These are phyloP conservation scores for Termitomyces sp. DNA, from an alignment of 768 basidiomycete species.

Conservation along the genomic window DNA sequence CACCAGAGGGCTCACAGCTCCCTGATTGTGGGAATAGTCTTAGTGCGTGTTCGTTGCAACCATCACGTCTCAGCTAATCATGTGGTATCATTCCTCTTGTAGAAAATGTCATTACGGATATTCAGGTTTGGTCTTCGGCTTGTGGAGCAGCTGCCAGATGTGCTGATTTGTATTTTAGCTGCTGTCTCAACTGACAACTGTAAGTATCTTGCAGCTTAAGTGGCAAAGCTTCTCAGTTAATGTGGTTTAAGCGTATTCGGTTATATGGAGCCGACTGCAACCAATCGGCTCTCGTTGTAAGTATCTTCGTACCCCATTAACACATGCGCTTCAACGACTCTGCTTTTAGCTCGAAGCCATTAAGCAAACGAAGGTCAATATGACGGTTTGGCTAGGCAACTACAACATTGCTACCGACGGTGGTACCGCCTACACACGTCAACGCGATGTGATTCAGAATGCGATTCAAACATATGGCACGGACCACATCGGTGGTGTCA, in stretches of 20 bases:
- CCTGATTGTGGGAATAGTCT: slow-evolving; percentile 62
- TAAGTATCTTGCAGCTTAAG: slow-evolving; percentile 8
- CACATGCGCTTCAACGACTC: not conserved
- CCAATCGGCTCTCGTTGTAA: slow-evolving; percentile 67
- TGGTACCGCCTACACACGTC: slow-evolving; percentile 64
- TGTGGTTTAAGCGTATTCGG: slow-evolving; percentile 50
- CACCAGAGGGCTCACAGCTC: slow-evolving; percentile 66
- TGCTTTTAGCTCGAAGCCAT: slow-evolving; percentile 73
- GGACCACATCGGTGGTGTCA: slow-evolving; percentile 71
- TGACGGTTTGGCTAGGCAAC: slow-evolving; percentile 75
- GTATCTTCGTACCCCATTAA: slow-evolving; percentile 17
- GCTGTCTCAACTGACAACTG: slow-evolving; percentile 80
- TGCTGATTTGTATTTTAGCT: slow-evolving; percentile 37
- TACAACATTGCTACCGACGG: slow-evolving; percentile 62
- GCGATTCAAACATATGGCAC: slow-evolving; percentile 78
- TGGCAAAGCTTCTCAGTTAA: slow-evolving; percentile 6
- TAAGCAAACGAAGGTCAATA: slow-evolving; percentile 80
- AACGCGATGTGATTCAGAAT: slow-evolving; percentile 58
- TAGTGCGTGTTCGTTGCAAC: slow-evolving; percentile 21
- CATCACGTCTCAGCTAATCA: not conserved
- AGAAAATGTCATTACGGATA: slow-evolving; percentile 62
- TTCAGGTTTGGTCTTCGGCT: slow-evolving; percentile 46
- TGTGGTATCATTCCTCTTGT: not conserved
- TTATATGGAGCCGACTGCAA: slow-evolving; percentile 89
- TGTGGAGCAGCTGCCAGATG: not conserved